Conservation (phyloP, 306 rosid species). For the Prinsepia uniflora region DNA sequence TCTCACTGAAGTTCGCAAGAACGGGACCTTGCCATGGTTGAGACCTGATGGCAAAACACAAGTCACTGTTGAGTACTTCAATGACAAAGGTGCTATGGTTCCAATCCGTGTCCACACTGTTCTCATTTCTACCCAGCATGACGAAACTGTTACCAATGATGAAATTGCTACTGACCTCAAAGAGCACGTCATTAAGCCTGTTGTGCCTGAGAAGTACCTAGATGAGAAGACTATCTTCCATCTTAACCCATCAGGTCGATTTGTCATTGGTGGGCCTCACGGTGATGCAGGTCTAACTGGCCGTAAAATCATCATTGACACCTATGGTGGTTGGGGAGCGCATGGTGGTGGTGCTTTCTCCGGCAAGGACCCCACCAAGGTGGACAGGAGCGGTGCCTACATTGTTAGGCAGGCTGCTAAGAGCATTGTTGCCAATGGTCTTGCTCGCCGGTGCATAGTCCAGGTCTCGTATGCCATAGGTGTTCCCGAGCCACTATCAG, state of each 20-base stretch:
- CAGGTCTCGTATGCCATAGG: constrained; percentile 70
- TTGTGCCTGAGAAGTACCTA: constrained; percentile 56
- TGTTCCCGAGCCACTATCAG: constrained; percentile 57
- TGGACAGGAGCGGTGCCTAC: constrained; percentile 64
- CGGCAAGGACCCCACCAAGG: constrained; percentile 63
- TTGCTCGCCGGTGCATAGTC: constrained; percentile 58
- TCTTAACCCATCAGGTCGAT: constrained; percentile 62
- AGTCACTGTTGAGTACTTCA: constrained; percentile 60
- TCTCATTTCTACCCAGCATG: constrained; percentile 63
- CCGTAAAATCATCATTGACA: constrained; percentile 55
- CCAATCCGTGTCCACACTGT: constrained; percentile 57
- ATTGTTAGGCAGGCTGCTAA: constrained; percentile 69
- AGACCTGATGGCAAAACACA: constrained; percentile 68
- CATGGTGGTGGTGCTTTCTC: constrained; percentile 78
- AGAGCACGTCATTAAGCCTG: constrained; percentile 58
- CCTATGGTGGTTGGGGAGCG: constrained; percentile 74
- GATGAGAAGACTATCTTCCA: constrained; percentile 68
- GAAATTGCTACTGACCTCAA: constrained; percentile 61
- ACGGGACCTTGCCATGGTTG: constrained; percentile 56
- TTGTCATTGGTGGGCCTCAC: constrained; percentile 67
- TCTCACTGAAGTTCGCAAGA: constrained; percentile 56
- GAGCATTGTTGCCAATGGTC: constrained; percentile 60
- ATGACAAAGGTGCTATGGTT: constrained; percentile 58
- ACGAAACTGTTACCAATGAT: constrained; percentile 61
- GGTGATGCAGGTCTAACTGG: constrained; percentile 69